Base-by-base conservation (phyloP, 2,329 filamentous ascomycete species). In the Onygena corvina region DNA sequence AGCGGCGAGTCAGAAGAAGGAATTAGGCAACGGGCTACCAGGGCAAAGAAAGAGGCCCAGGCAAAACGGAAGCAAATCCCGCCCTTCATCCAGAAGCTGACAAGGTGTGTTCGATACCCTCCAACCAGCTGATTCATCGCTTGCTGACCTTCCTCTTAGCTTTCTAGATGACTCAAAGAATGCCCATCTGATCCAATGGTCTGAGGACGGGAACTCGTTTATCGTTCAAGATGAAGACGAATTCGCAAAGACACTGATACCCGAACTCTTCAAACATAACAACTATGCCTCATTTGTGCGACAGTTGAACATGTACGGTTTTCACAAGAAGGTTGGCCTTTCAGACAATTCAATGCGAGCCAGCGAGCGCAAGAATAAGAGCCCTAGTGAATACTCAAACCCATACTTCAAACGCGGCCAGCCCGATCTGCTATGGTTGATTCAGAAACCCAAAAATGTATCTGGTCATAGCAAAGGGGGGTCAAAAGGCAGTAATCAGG, bases 271-370 rank as follows among this genome's bases (percentile, higher is more conserved):
- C 71, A 86, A 86, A 61, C 83, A 86, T 65, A 86, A 84, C 66
- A 86, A 86, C 59, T 86, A 85, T 62, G 81, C 83, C 4, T 86
- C 82, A 0, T 86, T 86, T 58, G 83, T 86, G 25, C 77, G 83
- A 21, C 82, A 86, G 57, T 67, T 86, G 51, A 79, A 79, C 55
- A 79, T 79, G 76, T 79, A 79, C 57, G 76, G 76, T 2, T 80
- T 79, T 51, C 76, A 80, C 59, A 80, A 80, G 60, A 83, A 86
- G 35, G 86, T 92, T 3, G 86, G 86, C 3, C 75, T 98, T 14
- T 94, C 89, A 3, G 92, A 98, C 67, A 95, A 95, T 63, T 95
- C 89, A 0, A 93, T 98, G 84, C 85, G 92, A 57, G 89, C 93
- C 4, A 95, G 89, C 63, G 92, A 96, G 69, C 83, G 89, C 53